A percentile compares a stretch with the other conserved stretches of the same genome.
Conservation (phyloP, 2,329 filamentous ascomycete species). For the Pyricularia sp. region DNA sequence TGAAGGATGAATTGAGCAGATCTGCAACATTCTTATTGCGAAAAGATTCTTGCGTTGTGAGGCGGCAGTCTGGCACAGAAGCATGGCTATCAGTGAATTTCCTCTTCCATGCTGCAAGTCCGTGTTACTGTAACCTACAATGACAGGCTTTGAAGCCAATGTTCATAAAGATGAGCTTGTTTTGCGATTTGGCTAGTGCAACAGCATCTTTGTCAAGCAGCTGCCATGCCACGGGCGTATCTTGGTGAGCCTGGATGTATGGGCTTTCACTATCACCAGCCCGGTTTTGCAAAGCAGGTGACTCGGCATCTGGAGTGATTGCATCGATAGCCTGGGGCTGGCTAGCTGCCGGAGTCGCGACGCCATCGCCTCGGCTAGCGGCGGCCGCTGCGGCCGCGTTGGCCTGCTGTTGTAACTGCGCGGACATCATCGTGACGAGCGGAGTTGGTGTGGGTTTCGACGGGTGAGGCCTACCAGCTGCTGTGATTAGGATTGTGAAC, state of each 20-base stretch:
- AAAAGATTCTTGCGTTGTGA: slow-evolving; percentile 90
- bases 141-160: slow-evolving; percentile 94
- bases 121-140: slow-evolving; percentile 47
- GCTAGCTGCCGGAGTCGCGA: slow-evolving; percentile 2
- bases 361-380: not conserved
- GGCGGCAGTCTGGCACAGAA: slow-evolving; percentile 54
- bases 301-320: slow-evolving; percentile 4
- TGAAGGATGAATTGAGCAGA: slow-evolving; percentile 74
- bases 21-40: slow-evolving; percentile 67
- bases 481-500: not conserved
- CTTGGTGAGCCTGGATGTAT: slow-evolving; percentile 57
- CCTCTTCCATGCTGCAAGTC: not conserved
- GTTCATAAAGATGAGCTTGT: slow-evolving; percentile 84
- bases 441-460: not conserved
- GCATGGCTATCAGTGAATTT: too few species aligned
- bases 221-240: slow-evolving; percentile 87
- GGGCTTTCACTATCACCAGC: slow-evolving; percentile 31
- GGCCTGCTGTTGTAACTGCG: slow-evolving; percentile 16
- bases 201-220: slow-evolving; percentile 68
- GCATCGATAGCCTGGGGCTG: not conserved
- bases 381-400: slow-evolving; percentile 1
- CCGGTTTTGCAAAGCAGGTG: slow-evolving; percentile 20
- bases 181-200: slow-evolving; percentile 62
- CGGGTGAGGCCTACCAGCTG: not conserved
- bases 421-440: slow-evolving; percentile 17